Evolutionary conservation across 2,329 filamentous ascomycete species (phyloP), one percentile per base, ranked within the genome.

Genomic region (Botryotinia calthae): DNA sequence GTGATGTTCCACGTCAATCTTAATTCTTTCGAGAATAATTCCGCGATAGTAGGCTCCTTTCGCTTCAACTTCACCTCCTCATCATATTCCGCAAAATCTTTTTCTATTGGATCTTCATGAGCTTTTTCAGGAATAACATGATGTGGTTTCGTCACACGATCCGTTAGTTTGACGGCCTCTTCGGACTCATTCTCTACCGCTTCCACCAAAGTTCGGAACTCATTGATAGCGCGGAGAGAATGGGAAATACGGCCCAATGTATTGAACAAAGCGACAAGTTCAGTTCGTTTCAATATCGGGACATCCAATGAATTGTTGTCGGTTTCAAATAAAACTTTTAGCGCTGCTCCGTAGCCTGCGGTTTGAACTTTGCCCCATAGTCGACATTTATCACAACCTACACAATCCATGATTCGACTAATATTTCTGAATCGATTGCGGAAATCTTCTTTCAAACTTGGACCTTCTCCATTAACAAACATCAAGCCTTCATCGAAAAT

Each of bases 341-440:
- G 85, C 0, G 96, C 96, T 0, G 96, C 94, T 67, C 96, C 96
- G 81, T 98, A 98, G 3, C 96, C 96, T 20, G 93, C 93, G 0
- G 94, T 97, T 84, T 99, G 96, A 54, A 99, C 84, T 84, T 99
- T 99, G 66, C 96, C 96, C 96, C 96, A 99, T 3, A 99, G 89
- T 14, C 96, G 90, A 83, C 96, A 99, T 84, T 99, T 99, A 84
- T 99, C 96, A 82, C 96, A 99, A 62, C 96, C 96, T 31, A 98
- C 95, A 78, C 96, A 99, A 82, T 99, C 96, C 96, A 99, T 99
- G 76, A 98, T 87, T 58, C 96, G 90, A 81, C 93, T 97, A 74
- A 99, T 93, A 81, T 99, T 99, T 81, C 96, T 90, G 87, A 99
- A 99, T 25, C 96, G 93, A 82, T 97, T 96, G 78, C 94, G 92